Evolutionary conservation across 1,139 yeast species (phyloP).

Genomic region (Pichia inconspicua): DNA sequence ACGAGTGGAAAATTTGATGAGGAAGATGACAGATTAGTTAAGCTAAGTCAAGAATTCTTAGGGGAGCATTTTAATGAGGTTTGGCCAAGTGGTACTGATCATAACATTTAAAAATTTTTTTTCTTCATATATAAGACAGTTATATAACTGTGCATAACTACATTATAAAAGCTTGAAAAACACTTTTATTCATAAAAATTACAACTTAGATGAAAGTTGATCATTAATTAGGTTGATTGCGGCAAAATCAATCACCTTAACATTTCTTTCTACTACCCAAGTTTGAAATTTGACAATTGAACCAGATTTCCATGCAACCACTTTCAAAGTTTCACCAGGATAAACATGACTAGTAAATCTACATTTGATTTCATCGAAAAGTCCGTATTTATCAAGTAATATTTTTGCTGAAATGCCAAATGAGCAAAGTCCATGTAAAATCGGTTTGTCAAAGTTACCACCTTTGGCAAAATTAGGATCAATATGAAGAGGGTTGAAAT

Average conservation of each 20-base stretch:
- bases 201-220: conserved; percentile 26
- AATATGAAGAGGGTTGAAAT: conserved; percentile 89
- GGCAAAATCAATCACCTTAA: conserved; percentile 78
- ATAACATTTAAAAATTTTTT: conserved; percentile 16
- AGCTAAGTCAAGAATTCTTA: conserved; percentile 41
- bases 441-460: conserved; percentile 81
- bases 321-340: conserved; percentile 90
- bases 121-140: too few relatives aligned
- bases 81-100: conserved; percentile 64
- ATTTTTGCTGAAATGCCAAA: conserved; percentile 78
- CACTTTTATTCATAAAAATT: not conserved
- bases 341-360: conserved; percentile 88
- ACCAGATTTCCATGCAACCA: conserved; percentile 76
- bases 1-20: conserved; percentile 30
- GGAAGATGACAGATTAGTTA: conserved; percentile 38
- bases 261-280: conserved; percentile 69
- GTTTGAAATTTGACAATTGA: conserved; percentile 73
- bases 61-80: conserved; percentile 53
- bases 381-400: conserved; percentile 72
- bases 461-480: conserved; percentile 88
- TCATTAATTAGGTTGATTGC: conserved; percentile 51
- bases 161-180: not conserved
- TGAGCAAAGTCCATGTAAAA: conserved; percentile 86
- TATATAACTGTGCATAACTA: too few relatives aligned
- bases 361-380: conserved; percentile 77